Percentiles rank a stretch among this genome's conserved stretches.
Conservation (phyloP, 768 basidiomycete genomes). For the Steccherinum ochraceum region DNA sequence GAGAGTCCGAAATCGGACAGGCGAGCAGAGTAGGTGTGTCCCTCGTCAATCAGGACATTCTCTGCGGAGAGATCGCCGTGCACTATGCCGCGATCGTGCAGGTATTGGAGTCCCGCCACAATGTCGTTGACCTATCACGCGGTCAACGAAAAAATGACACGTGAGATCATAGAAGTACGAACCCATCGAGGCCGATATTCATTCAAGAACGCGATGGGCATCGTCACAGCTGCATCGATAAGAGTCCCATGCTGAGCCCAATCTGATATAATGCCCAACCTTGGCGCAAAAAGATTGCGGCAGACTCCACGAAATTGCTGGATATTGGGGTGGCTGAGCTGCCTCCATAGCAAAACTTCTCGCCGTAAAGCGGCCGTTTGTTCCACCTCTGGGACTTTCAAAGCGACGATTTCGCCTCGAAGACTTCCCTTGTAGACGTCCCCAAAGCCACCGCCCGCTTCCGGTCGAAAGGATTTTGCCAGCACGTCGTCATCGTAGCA, state of each 20-base stretch:
- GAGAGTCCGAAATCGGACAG: background rate
- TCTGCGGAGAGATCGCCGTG: background rate
- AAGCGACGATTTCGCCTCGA: background rate
- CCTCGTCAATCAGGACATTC: background rate
- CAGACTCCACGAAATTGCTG: background rate
- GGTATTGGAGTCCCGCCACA: background rate
- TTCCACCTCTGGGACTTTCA: background rate
- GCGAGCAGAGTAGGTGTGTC: no score
- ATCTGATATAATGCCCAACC: background rate
- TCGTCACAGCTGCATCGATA: background rate
- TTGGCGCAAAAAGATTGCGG: background rate
- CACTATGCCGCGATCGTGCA: background rate
- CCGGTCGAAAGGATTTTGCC: no score
- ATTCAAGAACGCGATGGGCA: background rate
- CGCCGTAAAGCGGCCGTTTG: background rate
- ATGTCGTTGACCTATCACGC: background rate
- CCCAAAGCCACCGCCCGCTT: no score
- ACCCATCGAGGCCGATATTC: background rate
- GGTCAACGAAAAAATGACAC: background rate
- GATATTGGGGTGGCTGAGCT: background rate
- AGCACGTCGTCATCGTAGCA: background rate
- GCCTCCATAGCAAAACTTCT: background rate
- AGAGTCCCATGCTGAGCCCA: background rate
- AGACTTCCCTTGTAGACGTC: background rate
- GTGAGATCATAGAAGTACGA: background rate